Percentiles rank a stretch among this genome's conserved stretches.
Evolutionary conservation across 139 green algal species (phyloP).

Genomic region (Pleodorina starrii): DNA sequence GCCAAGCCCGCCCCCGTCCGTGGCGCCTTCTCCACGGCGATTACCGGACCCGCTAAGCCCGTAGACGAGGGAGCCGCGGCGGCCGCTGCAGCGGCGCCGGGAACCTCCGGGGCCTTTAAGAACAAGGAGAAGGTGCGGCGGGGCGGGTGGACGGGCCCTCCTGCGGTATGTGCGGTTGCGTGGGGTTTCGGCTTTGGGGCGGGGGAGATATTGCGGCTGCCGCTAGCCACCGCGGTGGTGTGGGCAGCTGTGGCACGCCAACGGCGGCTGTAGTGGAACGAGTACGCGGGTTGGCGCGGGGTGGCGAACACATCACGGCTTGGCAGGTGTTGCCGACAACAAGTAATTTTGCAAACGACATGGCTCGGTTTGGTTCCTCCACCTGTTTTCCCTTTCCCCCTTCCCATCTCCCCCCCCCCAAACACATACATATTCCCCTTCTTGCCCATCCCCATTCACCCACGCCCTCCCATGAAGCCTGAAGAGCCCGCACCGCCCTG

Average conservation of each 20-base stretch:
- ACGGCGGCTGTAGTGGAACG: too few relatives aligned
- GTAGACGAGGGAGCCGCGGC: background rate
- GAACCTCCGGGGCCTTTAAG: slow-evolving; percentile 61
- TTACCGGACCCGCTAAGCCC: background rate
- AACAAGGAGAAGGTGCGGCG: slow-evolving; percentile 88
- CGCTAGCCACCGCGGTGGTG: too few relatives aligned
- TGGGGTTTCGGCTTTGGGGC: too few relatives aligned
- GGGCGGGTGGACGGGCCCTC: background rate
- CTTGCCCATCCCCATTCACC: background rate
- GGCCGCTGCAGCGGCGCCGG: background rate
- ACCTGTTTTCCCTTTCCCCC: background rate
- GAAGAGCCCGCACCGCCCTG: too few relatives aligned
- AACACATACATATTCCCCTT: background rate
- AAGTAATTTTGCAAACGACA: too few relatives aligned
- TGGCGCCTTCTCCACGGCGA: slow-evolving; percentile 30
- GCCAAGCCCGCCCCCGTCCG: background rate
- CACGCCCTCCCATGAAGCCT: background rate
- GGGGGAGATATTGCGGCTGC: too few relatives aligned
- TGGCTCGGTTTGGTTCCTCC: background rate
- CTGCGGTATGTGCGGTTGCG: too few relatives aligned
- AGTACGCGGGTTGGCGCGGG: too few relatives aligned
- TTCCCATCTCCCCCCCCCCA: background rate
- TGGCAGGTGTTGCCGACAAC: too few relatives aligned
- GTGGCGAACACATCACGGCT: too few relatives aligned
- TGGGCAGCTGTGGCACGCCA: too few relatives aligned